Percentiles rank a stretch among this genome's conserved stretches.
Conservation (phyloP, 176 grass and related monocot genomes). For the Lolium perenne region DNA sequence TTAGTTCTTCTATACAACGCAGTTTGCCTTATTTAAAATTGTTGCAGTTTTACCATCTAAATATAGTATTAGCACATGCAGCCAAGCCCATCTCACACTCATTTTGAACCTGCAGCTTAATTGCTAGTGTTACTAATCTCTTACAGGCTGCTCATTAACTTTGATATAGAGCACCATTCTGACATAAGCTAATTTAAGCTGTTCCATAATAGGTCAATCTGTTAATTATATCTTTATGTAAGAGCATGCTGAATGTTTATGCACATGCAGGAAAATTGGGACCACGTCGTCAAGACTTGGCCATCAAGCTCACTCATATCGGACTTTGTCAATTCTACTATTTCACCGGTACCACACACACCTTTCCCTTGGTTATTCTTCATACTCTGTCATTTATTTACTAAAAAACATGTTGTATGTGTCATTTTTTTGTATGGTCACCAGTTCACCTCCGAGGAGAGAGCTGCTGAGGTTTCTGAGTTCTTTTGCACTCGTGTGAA, state of each 20-base stretch:
- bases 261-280: constrained; percentile 71
- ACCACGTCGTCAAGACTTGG: constrained; percentile 74
- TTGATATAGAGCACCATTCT: background rate
- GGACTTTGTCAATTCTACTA: constrained; percentile 51
- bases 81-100: background rate
- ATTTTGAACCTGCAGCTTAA: background rate
- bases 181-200: background rate
- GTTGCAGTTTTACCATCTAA: background rate
- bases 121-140: background rate
- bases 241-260: background rate
- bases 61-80: background rate
- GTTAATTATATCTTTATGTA: background rate
- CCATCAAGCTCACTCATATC: constrained; percentile 65
- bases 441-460: constrained; percentile 73
- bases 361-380: background rate
- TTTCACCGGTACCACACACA: constrained; percentile 48
- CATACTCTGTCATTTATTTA: background rate
- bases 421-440: background rate
- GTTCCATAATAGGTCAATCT: background rate
- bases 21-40: constrained; percentile 12
- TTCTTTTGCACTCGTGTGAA: constrained; percentile 65
- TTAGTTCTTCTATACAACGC: constrained; percentile 4
- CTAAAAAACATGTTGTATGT: background rate
- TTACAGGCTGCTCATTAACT: background rate
- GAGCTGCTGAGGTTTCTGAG: constrained; percentile 62